Conservation (phyloP, 495 filamentous ascomycete species). For the Penicillium waksmanii region DNA sequence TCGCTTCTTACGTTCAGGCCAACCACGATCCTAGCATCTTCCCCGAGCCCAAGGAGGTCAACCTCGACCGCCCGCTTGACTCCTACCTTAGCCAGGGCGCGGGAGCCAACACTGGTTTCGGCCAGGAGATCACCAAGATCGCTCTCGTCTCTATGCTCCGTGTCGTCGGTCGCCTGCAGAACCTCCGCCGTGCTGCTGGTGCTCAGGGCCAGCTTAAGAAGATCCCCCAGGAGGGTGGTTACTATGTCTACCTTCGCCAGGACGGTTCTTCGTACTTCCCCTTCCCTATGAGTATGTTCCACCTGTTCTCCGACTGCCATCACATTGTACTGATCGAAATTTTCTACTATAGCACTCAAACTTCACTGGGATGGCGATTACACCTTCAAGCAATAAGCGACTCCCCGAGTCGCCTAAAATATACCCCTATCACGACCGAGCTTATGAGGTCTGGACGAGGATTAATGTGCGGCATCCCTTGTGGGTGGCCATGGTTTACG, state of each 20-base stretch:
- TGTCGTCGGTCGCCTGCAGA: constrained; percentile 57
- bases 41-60: constrained; percentile 68
- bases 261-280: constrained; percentile 72
- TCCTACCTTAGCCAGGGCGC: constrained; percentile 69
- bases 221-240: constrained; percentile 61
- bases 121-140: constrained; percentile 60
- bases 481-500: constrained; percentile 19
- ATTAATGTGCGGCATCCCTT: constrained; percentile 12
- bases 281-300: constrained; percentile 68
- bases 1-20: constrained; percentile 48
- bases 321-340: constrained; percentile 1
- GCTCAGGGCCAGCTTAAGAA: constrained; percentile 75
- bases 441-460: constrained; percentile 3
- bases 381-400: constrained; percentile 21
- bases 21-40: constrained; percentile 65
- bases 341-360: constrained; percentile 29
- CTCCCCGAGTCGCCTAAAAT: constrained; percentile 1
- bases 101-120: constrained; percentile 65
- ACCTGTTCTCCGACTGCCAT: neutral
- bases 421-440: constrained; percentile 1
- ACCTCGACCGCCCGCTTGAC: constrained; percentile 67
- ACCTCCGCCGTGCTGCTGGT: constrained; percentile 69
- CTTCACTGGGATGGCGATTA: constrained; percentile 37
- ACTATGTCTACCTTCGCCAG: constrained; percentile 71
- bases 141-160: constrained; percentile 69